Evolutionary conservation across 306 rosid species (phyloP).

Genomic region (Glycine latifolia): DNA sequence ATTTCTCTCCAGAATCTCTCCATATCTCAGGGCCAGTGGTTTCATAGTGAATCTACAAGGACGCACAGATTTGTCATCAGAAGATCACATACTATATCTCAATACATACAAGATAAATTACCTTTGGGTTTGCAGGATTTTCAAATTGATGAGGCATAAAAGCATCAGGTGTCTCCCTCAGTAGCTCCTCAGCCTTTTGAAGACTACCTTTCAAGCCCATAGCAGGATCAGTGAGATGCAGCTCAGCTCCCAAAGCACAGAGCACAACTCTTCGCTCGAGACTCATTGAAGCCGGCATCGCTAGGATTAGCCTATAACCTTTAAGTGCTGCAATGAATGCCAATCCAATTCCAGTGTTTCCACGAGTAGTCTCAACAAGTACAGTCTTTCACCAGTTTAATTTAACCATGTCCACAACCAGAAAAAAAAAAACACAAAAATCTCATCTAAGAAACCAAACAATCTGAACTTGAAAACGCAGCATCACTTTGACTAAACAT

Average conservation of each 20-base stretch:
- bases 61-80: neutral
- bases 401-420: conserved; percentile 38
- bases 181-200: conserved; percentile 61
- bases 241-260: conserved; percentile 76
- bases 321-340: conserved; percentile 72
- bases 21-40: conserved; percentile 87
- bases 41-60: conserved; percentile 71
- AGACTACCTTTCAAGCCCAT: conserved; percentile 56
- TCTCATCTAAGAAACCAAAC: conserved; percentile 40
- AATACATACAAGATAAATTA: no score
- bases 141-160: conserved; percentile 57
- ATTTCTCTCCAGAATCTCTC: conserved; percentile 74
- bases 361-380: conserved; percentile 72
- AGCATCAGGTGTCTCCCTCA: conserved; percentile 58
- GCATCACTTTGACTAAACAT: conserved; percentile 4
- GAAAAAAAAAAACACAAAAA: neutral
- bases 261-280: conserved; percentile 71
- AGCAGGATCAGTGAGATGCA: conserved; percentile 62
- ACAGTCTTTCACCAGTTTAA: conserved; percentile 57
- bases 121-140: conserved; percentile 71
- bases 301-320: conserved; percentile 64
- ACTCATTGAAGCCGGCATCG: conserved; percentile 67
- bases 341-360: conserved; percentile 81
- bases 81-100: neutral
- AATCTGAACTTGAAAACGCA: conserved; percentile 7